These are phyloP conservation scores for Apiospora saccharicola DNA, from an alignment of 2,329 filamentous ascomycete genomes.

Conservation along the genomic window DNA sequence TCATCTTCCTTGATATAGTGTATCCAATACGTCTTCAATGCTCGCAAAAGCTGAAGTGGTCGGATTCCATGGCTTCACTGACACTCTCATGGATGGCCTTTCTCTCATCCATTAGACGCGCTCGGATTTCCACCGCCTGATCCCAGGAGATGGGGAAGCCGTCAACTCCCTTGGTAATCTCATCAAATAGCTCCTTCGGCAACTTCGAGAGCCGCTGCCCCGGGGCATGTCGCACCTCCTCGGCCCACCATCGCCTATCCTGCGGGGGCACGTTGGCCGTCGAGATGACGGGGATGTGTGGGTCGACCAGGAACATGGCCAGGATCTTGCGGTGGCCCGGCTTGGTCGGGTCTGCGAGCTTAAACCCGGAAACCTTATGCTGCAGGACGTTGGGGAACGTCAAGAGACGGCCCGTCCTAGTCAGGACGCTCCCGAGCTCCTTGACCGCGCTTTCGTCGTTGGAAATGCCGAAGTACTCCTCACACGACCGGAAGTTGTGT, in stretches of 20 bases:
- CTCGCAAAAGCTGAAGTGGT: neutral
- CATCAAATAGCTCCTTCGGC: constrained; percentile 8
- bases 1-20: too few species aligned
- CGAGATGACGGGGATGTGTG: constrained; percentile 52
- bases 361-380: constrained; percentile 55
- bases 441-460: constrained; percentile 27
- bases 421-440: constrained; percentile 35
- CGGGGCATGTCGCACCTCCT: constrained; percentile 28
- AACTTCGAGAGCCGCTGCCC: constrained; percentile 28
- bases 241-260: constrained; percentile 48
- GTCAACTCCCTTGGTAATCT: neutral
- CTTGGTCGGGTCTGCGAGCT: constrained; percentile 56
- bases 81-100: neutral
- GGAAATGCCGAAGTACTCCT: constrained; percentile 18
- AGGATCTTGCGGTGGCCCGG: constrained; percentile 67
- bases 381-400: constrained; percentile 46
- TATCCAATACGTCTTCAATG: neutral
- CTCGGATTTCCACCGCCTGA: neutral
- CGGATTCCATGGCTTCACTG: neutral
- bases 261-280: constrained; percentile 55
- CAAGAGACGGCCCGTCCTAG: constrained; percentile 34
- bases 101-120: neutral
- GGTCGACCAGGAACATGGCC: constrained; percentile 68
- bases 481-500: constrained; percentile 24
- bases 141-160: constrained; percentile 11